Evolutionary conservation across 108 stramenopile species (phyloP), one percentile per base, ranked within the genome.

Genomic region (Parmales sp.): DNA sequence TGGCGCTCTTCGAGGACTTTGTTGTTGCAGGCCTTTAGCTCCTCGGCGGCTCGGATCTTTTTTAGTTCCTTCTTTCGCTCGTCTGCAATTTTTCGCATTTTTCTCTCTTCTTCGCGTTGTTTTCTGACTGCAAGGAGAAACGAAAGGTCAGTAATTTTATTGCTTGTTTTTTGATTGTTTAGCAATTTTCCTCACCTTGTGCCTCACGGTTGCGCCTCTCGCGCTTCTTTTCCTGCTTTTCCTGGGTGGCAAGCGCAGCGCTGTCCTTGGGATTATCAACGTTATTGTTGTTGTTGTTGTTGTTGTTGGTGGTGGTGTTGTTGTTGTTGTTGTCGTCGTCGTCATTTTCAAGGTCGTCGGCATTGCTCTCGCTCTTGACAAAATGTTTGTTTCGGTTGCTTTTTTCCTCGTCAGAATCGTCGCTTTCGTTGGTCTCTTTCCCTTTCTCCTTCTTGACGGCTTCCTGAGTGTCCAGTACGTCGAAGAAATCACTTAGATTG

Each of bases 71-170:
- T 28, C 31, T 28, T 34, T 34, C 31, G 8, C 20, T 60, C 54
- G 54, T 60, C 54, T 34, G 29, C 31, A 0, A 60, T 20, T 34
- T 60, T 60, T 60, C 54, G 54, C 29, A 60, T 28, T 31, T 60
- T 60, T 31, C 54, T 60, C 54, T 60, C 54, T 34, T 60, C 54
- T 34, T 60, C 54, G 2, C 54, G 54, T 20, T 60, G 54, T 20
- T 60, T 60, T 28, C 54, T 28, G 31, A 60, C 54, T n/a, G n/a
- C n/a, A n/a, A n/a, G n/a, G n/a, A n/a, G n/a, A n/a, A n/a, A n/a
- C n/a, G n/a, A n/a, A n/a, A n/a, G n/a, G n/a, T n/a, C n/a, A n/a
- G n/a, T n/a, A n/a, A n/a, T n/a, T n/a, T n/a, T n/a, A n/a, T n/a
- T n/a, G n/a, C n/a, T n/a, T n/a, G n/a, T n/a, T n/a, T n/a, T n/a